Base-by-base conservation (phyloP, 495 filamentous ascomycete genomes). In the Hypoxylon cercidicola region DNA sequence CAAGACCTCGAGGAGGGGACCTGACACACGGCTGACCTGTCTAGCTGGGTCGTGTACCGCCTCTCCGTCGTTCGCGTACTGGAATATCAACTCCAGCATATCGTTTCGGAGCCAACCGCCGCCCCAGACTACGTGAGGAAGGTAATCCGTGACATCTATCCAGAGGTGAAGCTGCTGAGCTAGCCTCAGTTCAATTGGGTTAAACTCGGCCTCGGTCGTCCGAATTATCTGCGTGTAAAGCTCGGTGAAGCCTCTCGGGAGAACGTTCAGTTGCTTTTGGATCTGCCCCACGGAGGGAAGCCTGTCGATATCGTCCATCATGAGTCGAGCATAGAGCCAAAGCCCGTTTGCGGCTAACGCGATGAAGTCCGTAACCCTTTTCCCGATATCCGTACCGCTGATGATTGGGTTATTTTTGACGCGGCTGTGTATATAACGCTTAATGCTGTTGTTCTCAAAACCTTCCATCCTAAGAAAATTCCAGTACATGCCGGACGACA, bases 261-360 rank as follows among this genome's bases (percentile, higher is more conserved):
- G 46, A 15, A 61, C 37, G 4, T 43, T 54, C 5, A 73, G 41
- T 41, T 74, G 68, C 13, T 61, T 58, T 32, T 66, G 46, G 16
- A 74, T 69, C 11, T 65, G 54, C 5, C 60, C 57, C 4, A 56
- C 30, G 8, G 68, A 72, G 4, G 72, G 72, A 18, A 71, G 57
- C 16, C 35, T 55, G 15, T 73, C 60, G 16, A 74, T 59, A 35
- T 73, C 72, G 37, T 74, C 72, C 53, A 74, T 65, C 67, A 74
- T 71, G 9, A 74, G 55, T 18, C 68, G 59, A 18, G 71, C 71
- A 47, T 73, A 74, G 10, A 74, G 71, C 72, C 72, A 74, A 19
- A 73, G 63, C 16, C 71, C 68, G 20, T 65, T 53, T 0, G 71
- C 64, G 32, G 64, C 64, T 11, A 44, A 37, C 7, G 46, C 30